Base-by-base conservation (phyloP, 805 yeast species). In the Wickerhamiella galacta region DNA sequence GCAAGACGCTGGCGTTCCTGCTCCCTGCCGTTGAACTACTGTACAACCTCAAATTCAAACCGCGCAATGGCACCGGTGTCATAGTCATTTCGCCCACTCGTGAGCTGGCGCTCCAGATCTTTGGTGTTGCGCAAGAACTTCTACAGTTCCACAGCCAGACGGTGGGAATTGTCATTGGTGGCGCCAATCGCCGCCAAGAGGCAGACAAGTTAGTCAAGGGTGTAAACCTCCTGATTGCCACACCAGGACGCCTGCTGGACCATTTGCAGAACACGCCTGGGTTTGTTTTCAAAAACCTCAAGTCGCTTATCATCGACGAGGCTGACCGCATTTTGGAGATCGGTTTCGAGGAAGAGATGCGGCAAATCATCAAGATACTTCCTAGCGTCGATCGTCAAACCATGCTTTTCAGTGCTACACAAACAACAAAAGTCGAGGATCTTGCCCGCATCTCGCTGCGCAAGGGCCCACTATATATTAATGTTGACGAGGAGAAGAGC, bases 341-440 rank as follows among this genome's bases (percentile, higher is more conserved):
- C 49, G 98, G 98, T 40, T 90, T 90, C 61, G 98, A 90, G 62
- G 96, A 92, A 46, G 99, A 90, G 63, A 90, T 90, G 96, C 78
- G 70, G 55, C 96, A 90, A 58, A 90, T 90, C 51, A 81, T 90
- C 50, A 81, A 76, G 57, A 81, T 92, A 41, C 63, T 90, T 49
- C 98, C 98, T 28, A 77, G 72, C 39, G 87, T 82, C 44, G 85
- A 77, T 43, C 76, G 98, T 59, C 98, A 90, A 57, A 68, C 93
- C 25, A 87, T 90, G 96, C 62, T 90, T 42, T 90, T 90, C 53
- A 87, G 96, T n/a, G 99, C 99, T 30, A 90, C 99, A 1, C 98
- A 90, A 58, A 90, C 98, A 20, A 90, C 96, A 25, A 90, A 92
- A 60, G 98, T 90, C 42, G 96, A 90, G 57, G 98, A 90, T 61